Conservation (phyloP, 2,329 filamentous ascomycete genomes). For the Juglanconis oblonga region DNA sequence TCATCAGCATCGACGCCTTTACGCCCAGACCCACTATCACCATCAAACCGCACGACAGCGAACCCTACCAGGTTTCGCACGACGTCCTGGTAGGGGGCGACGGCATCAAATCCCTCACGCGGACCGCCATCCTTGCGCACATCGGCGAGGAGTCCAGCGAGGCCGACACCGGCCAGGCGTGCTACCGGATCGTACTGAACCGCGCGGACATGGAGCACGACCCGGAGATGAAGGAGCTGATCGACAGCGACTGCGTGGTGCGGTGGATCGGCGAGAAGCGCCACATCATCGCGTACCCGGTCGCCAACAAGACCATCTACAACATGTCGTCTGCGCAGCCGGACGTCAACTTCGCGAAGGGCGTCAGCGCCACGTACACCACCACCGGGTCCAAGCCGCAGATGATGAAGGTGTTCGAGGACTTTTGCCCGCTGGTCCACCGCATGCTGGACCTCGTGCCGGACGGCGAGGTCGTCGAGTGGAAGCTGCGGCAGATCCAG, state of each 20-base stretch:
- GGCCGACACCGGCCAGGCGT: conserved; percentile 70
- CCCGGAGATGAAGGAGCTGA: conserved; percentile 63
- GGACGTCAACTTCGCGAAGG: conserved; percentile 57
- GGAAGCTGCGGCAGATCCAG: conserved; percentile 59
- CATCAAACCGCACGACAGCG: conserved; percentile 53
- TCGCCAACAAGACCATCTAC: conserved; percentile 63
- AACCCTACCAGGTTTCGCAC: conserved; percentile 51
- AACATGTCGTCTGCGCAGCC: conserved; percentile 63
- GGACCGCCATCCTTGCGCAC: conserved; percentile 52
- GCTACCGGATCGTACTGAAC: conserved; percentile 75
- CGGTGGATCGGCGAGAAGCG: conserved; percentile 74
- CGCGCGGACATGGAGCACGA: conserved; percentile 63
- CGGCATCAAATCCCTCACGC: conserved; percentile 52
- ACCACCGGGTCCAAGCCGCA: conserved; percentile 58
- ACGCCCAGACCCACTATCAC: conserved; percentile 58
- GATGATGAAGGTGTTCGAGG: conserved; percentile 60
- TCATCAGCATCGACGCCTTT: conserved; percentile 57
- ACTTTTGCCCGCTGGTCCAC: conserved; percentile 58
- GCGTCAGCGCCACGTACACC: conserved; percentile 59
- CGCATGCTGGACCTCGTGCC: conserved; percentile 59
- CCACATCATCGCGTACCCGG: conserved; percentile 77
- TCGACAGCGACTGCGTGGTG: conserved; percentile 65
- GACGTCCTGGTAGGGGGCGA: conserved; percentile 54
- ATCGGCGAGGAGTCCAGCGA: conserved; percentile 52
- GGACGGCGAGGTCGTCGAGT: conserved; percentile 63